Evolutionary conservation across 306 rosid species (phyloP).

Genomic region (Quercus berberidifolia): DNA sequence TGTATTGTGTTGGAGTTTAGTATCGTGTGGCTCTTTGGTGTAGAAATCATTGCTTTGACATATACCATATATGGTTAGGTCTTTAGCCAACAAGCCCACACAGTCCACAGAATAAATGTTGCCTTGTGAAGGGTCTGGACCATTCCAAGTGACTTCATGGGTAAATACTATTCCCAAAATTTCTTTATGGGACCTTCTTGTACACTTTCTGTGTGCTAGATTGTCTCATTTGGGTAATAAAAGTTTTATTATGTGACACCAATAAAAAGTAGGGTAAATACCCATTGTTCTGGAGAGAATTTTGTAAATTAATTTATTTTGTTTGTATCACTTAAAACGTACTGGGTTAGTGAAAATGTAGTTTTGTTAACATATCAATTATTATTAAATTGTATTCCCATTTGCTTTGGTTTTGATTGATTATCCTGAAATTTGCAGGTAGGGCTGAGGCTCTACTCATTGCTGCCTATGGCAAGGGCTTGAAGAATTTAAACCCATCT

Average conservation of each 20-base stretch:
- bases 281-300: not conserved
- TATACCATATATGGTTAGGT: not conserved
- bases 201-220: too few species aligned
- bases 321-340: not conserved
- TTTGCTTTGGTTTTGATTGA: not conserved
- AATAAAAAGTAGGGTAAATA: too few species aligned
- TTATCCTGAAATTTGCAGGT: constrained; percentile 43
- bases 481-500: constrained; percentile 31
- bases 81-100: not conserved
- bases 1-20: not conserved
- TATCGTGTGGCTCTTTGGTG: not conserved
- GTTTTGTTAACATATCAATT: not conserved
- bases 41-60: not conserved
- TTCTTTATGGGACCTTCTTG: too few species aligned
- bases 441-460: constrained; percentile 95
- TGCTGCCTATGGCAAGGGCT: constrained; percentile 83
- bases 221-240: too few species aligned
- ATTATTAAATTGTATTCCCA: not conserved
- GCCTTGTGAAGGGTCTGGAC: not conserved
- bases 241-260: too few species aligned
- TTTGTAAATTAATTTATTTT: not conserved
- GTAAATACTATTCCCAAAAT: not conserved
- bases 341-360: not conserved
- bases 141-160: not conserved
- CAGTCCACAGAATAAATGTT: not conserved